Evolutionary conservation across 1,284 basidiomycete genomes (phyloP), one percentile per base, ranked within the genome.

Genomic region (Mycena citricolor): DNA sequence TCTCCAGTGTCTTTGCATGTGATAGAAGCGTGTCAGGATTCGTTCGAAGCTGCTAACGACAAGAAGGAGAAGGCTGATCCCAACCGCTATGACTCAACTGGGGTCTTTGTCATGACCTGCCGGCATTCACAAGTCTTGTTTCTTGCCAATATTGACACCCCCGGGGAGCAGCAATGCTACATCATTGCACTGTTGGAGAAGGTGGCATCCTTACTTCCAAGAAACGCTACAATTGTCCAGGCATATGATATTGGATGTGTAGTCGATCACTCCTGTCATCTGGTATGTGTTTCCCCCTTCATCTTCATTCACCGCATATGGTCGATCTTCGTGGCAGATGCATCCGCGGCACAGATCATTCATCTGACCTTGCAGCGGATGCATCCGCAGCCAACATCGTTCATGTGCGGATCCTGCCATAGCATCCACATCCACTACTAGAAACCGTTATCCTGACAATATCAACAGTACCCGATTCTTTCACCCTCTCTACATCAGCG

Each of bases 191-290:
- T 69, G 0, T 49, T 73, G 2, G 39, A 63, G 26, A 56, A 59
- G 21, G 48, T 68, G 3, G 62, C 64, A 30, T 23, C 24, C 1
- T 39, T 60, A 3, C 32, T 69, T 5, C 65, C 68, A 0, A 10
- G 42, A 0, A 2, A 54, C 23, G 65, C 67, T 4, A 70, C 59
- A 0, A 61, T 67, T 0, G 49, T 50, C 0, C 52, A 59, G 0
- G 42, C 68, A 0, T 73, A 73, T 40, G 64, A 73, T 42, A 59
- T 74, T 10, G 69, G 58, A 0, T 73, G 71, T 56, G 63, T 69
- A 1, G 41, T 69, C 0, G 61, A 70, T 39, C 58, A 61, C 0
- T 65, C 61, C 32, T 12, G 60, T 1, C 32, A 59, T 4, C 16
- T 56, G 39, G 69, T 70, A 48, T 30, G 62, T 53, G 3, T 5